Conservation (phyloP, 306 rosid species). For the Ceratonia siliqua region DNA sequence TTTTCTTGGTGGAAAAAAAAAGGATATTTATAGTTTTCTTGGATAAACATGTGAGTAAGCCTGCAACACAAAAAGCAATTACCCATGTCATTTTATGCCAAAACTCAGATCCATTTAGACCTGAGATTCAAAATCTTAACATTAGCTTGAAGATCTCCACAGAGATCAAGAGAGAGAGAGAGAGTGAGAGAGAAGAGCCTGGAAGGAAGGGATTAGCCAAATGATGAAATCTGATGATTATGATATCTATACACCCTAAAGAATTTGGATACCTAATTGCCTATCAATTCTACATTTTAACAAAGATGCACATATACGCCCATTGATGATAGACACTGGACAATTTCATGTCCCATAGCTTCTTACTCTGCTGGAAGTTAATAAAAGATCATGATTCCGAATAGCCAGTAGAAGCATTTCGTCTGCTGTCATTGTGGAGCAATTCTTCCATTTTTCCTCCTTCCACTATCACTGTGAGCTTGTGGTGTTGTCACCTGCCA, state of each 20-base stretch:
- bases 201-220: too few relatives aligned
- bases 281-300: slow-evolving; percentile 29
- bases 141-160: background rate
- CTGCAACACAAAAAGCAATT: too few relatives aligned
- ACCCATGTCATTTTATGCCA: too few relatives aligned
- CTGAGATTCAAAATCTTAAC: slow-evolving; percentile 13
- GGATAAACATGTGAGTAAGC: too few relatives aligned
- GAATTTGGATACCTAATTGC: slow-evolving; percentile 31
- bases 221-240: too few relatives aligned
- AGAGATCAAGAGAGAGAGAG: too few relatives aligned
- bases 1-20: too few relatives aligned
- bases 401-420: slow-evolving; percentile 10
- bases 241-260: too few relatives aligned
- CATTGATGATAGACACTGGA: slow-evolving; percentile 19
- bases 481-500: slow-evolving; percentile 55
- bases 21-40: too few relatives aligned
- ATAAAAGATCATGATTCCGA: background rate
- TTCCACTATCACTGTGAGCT: slow-evolving; percentile 36
- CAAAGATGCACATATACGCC: slow-evolving; percentile 22
- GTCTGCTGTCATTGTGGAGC: slow-evolving; percentile 11
- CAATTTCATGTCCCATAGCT: slow-evolving; percentile 20
- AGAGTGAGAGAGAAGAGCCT: too few relatives aligned
- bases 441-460: slow-evolving; percentile 11
- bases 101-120: slow-evolving; percentile 12
- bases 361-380: background rate